Base-by-base conservation (phyloP, 2,329 filamentous ascomycete species). In the Monosporascus sp. region DNA sequence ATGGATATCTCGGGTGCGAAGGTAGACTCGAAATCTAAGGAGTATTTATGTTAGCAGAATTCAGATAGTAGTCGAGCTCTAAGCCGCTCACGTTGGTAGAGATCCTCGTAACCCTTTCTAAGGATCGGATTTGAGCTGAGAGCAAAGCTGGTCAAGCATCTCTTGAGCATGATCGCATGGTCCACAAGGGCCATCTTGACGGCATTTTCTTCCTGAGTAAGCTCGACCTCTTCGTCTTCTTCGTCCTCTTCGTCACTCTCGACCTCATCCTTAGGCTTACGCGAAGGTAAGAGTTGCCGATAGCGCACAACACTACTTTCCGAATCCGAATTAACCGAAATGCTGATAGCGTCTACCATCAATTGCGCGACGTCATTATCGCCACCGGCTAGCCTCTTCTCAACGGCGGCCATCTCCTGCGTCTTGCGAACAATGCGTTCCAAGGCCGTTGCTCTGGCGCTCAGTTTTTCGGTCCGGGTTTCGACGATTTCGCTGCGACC, bases 341-440 rank as follows among this genome's bases (percentile, higher is more conserved):
- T 80, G 61, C 84, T 82, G 31, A 96, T 77, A 11, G 89, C 86
- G 61, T 94, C 89, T 1, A 90, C 80, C 37, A 97, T 77, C 46
- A 85, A 75, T 43, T 83, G 80, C 17, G 86, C 80, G 44, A 83
- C 81, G 8, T 86, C 81, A 37, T 90, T 84, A 53, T 93, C 89
- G 5, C 87, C 88, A 22, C 89, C 85, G 1, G 78, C 73, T 8
- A 93, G 78, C 49, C 85, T 85, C 68, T 87, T 89, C 68, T 96
- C 91, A 1, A 96, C 75, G 1, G 80, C 72, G 1, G 83, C 77
- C 74, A 97, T 82, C 70, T 97, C 93, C 54, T 89, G 84, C 1
- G 93, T 96, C 75, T 97, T 97, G 55, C 92, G 85, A 62, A 90
- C 87, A 35, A 94, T 93, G 17, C 93, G 86, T 68, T 97, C 93